Base-by-base conservation (phyloP, 2,329 filamentous ascomycete species). In the Calonectria leucothoes region DNA sequence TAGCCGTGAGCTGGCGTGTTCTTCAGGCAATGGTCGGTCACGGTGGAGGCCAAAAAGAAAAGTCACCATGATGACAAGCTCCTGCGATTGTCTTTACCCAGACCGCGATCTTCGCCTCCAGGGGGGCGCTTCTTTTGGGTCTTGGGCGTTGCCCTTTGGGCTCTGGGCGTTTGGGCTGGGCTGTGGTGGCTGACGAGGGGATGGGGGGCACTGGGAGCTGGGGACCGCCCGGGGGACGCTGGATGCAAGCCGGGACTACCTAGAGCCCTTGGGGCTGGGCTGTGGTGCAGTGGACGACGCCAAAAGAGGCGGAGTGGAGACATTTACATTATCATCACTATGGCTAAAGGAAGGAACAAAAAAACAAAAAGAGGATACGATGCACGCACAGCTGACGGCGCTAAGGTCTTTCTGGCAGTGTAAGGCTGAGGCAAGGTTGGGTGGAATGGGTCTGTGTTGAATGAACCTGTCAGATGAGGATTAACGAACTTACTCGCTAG, bases 381-480 rank as follows among this genome's bases (percentile, higher is more conserved):
- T 23, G 33, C 33, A 59, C 55, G 55, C 29, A 55, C 71, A 77
- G 76, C 77, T 78, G 77, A 78, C 75, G 72, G 74, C 76, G 75
- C 77, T 78, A 78, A 66, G 55, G 55, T 72, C 49, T 71, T 75
- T 78, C 64, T 70, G 72, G 75, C 72, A 76, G 70, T 75, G 76
- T 78, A 78, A 78, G 77, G 77, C 76, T 78, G 77, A 78, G 77
- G 71, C 57, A 74, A 77, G 69, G 77, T 74, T 63, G 74, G 61
- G 33, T 27, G 31, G 61, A 42, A 37, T 68, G 66, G 66, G 51
- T 48, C 35, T 55, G 57, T 25, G 65, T 55, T 27, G 66, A 69
- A 69, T 63, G 66, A 66, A 49, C 59, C 67, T 73, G 61, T 61
- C 49, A 66, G 66, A 70, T 69, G 59, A 51, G 66, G 31, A 57